Evolutionary conservation across 2,329 filamentous ascomycete genomes (phyloP), one percentile per base, ranked within the genome.

Genomic region (Xylogone sp.): DNA sequence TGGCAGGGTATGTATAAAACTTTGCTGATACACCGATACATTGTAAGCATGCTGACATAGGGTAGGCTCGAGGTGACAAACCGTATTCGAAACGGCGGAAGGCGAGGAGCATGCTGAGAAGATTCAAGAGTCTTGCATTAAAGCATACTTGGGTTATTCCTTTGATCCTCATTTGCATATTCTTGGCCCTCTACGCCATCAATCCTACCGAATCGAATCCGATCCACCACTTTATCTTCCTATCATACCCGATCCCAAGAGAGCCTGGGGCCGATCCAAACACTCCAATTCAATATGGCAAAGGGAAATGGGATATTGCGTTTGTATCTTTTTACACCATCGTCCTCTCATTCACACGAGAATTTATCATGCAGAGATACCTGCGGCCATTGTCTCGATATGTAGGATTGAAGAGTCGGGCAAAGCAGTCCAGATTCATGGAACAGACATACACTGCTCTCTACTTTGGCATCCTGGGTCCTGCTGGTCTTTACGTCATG

Each of bases 401-500:
- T 59, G 83, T 76, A 50, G 88, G 89, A 16, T 83, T 97, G 64
- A 78, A 74, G 54, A 83, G 81, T 56, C 81, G 85, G 51, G 83
- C 79, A 57, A 97, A 96, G 74, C 90, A 94, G 65, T 81, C 86
- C 16, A 86, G 92, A 29, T 97, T 96, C 77, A 94, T 96, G 89
- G 92, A 97, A 71, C 92, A 97, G 72, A 83, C 87, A 65, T 97
- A 97, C 72, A 96, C 92, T 1, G 92, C 91, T 21, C 75, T 96
- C 49, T 97, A 97, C 78, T 96, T 96, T 69, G 83, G 71, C 43
- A 68, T 94, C 52, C 84, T 95, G 52, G 90, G 90, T 1, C 91
- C 91, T 1, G 86, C 85, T 50, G 92, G 92, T 49, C 70, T 97
- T 63, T 97, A 87, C 67, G 88, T 97, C 67, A 97, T 97, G 92